Evolutionary conservation across 805 yeast genomes (phyloP), one percentile per base, ranked within the genome.

Genomic region (Wickerhamiella kurtzmanii): DNA sequence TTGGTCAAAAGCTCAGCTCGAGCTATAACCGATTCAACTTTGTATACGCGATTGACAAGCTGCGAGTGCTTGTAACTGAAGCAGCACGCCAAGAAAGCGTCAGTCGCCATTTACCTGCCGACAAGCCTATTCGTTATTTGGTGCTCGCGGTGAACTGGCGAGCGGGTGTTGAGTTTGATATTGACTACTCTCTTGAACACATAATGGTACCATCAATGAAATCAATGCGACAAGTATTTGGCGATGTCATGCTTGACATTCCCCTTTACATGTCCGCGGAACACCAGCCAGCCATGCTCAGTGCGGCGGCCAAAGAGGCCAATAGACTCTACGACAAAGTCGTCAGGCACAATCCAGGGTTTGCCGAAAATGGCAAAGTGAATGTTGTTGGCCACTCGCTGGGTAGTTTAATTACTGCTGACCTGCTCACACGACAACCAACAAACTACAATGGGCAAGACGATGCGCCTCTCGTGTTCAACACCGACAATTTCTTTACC

Each of bases 141-240:
- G 57, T 66, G 3, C 67, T 89, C 18, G 97, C 98, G 0, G 79
- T 89, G 36, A 76, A 89, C 25, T 89, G 98, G 98, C 72, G 98
- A 48, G 80, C 83, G 52, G 76, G 75, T 45, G 50, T 68, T 15
- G 51, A 47, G 8, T 45, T 37, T 9, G 55, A 49, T 22, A 20
- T 46, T 6, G 43, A 45, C 13, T 92, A 94, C 0, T 70, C 81
- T 0, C 64, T 89, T 36, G 64, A 75, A 1, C 82, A 84, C 49
- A 73, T 92, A 41, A 84, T 86, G 21, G 75, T 86, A 3, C 80
- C 80, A 48, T 88, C 92, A 0, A 79, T 87, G 18, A 74, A 76
- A 39, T 79, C 95, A 0, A 64, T 89, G 32, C 69, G 98, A 49
- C 77, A 80, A 49, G 60, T 87, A 1, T 69, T 89, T 5, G 92